Evolutionary conservation across 179 eudicot species (phyloP), one percentile per base, ranked within the genome.

Genomic region (Corrigiola litoralis): DNA sequence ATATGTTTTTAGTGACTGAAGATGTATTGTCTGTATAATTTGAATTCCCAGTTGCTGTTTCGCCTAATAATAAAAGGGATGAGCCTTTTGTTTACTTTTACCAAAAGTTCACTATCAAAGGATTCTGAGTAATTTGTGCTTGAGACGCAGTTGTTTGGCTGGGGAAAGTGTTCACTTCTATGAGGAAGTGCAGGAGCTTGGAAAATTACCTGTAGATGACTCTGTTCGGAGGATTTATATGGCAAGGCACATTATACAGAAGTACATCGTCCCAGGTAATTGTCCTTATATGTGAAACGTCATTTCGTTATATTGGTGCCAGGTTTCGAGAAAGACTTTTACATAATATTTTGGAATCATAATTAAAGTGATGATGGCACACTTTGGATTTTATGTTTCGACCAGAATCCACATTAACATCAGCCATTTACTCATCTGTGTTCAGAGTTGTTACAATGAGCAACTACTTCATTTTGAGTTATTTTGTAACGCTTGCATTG

Each of bases 151-250:
- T 73, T 90, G 97, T 72, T 81, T 86, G 79, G 97, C 97, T 24
- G 97, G 92, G 53, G 97, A 90, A 78, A 84, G 95, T 61, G 74
- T 90, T 55, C 92, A 85, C 79, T 88, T 90, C 62, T 90, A 86
- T 42, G 87, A 88, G 36, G 97, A 90, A 81, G 87, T 88, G 53
- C 80, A 73, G 58, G 95, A 88, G 72, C 87, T 84, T 55, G 81
- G 80, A 63, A 87, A 84, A 58, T 76, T 90, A 72, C 87, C 84
- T 21, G 61, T 51, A 25, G 79, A 75, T 72, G 97, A 90, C 72
- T 66, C 82, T 50, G 81, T 84, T 25, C 74, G 88, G 69, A 86
- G 95, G 78, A 84, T 90, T 52, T 90, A 90, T 72, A 90, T 90
- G 92, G 95, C 92, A 49, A 83, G 97, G 10, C 89, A 90, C 61